Percentiles rank a stretch among this genome's conserved stretches.
phyloP scores from a whole-genome alignment of 176 grass and related monocot genomes.

The Calamus simplicifolius region DNA sequence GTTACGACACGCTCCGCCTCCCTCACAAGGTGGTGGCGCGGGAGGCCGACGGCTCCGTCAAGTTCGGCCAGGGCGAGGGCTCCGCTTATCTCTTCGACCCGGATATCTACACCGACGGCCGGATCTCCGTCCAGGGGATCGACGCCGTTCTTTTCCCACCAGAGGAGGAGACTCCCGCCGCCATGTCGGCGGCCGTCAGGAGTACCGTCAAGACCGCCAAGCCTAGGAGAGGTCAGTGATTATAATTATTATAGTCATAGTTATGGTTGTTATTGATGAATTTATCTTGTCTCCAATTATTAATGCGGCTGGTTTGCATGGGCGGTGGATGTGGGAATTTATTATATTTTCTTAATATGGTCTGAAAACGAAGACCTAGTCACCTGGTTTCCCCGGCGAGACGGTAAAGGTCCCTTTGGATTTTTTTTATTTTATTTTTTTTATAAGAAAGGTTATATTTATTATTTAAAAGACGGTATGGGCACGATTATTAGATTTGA shows the following conservation, averaged over 20 bases:
- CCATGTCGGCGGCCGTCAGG: neutral
- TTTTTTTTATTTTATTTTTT: too few relatives aligned
- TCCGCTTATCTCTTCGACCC: conserved; percentile 71
- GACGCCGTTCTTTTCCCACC: conserved; percentile 64
- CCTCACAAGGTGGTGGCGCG: conserved; percentile 64
- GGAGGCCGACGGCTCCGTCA: conserved; percentile 77
- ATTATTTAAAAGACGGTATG: too few relatives aligned
- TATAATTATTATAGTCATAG: neutral
- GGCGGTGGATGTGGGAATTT: too few relatives aligned
- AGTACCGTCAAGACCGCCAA: conserved; percentile 8
- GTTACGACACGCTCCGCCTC: conserved; percentile 59
- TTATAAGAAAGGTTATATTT: too few relatives aligned
- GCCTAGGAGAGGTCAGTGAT: conserved; percentile 58
- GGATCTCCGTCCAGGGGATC: conserved; percentile 82
- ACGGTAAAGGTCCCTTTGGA: too few relatives aligned
- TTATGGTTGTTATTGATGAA: neutral
- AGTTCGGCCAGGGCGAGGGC: conserved; percentile 59
- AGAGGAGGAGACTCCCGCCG: conserved; percentile 24
- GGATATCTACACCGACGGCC: conserved; percentile 77
- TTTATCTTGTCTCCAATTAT: too few relatives aligned
- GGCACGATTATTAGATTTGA: too few relatives aligned
- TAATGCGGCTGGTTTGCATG: too few relatives aligned
- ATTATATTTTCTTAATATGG: too few relatives aligned
- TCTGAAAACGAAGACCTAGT: too few relatives aligned
- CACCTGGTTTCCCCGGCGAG: too few relatives aligned